phyloP scores from a whole-genome alignment of 2,329 filamentous ascomycete species.

The Penicillium sp. region DNA sequence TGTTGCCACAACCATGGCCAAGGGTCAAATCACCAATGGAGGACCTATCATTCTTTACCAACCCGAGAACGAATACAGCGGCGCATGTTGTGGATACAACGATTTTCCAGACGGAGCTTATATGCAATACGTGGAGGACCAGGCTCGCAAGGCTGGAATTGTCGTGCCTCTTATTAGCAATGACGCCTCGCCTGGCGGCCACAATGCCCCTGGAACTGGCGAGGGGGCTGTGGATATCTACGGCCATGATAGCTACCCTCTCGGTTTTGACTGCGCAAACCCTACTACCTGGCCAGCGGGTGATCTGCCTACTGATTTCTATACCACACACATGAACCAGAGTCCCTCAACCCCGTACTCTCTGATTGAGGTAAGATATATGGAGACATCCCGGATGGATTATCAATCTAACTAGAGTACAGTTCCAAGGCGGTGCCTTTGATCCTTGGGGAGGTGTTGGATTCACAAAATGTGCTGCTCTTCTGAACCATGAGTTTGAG shows the following conservation, averaged over 20 bases:
- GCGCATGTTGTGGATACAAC: constrained; percentile 46
- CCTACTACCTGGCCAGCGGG: constrained; percentile 61
- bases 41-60: constrained; percentile 78
- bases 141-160: constrained; percentile 66
- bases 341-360: constrained; percentile 67
- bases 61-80: constrained; percentile 77
- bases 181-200: constrained; percentile 61
- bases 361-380: constrained; percentile 53
- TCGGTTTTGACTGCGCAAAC: constrained; percentile 51
- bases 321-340: constrained; percentile 55
- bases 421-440: constrained; percentile 70
- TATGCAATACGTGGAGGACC: constrained; percentile 68
- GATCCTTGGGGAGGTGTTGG: constrained; percentile 74
- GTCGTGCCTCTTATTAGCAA: constrained; percentile 75
- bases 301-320: constrained; percentile 58
- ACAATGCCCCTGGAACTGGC: constrained; percentile 64
- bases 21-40: constrained; percentile 77
- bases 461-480: constrained; percentile 63
- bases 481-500: constrained; percentile 72
- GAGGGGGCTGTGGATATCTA: constrained; percentile 62
- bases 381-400: background rate
- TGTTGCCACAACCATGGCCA: constrained; percentile 66
- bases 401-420: constrained; percentile 15
- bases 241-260: constrained; percentile 64
- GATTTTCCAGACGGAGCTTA: constrained; percentile 67